phyloP scores from a whole-genome alignment of 2,329 filamentous ascomycete species.

The Aspergillus viridinutans region DNA sequence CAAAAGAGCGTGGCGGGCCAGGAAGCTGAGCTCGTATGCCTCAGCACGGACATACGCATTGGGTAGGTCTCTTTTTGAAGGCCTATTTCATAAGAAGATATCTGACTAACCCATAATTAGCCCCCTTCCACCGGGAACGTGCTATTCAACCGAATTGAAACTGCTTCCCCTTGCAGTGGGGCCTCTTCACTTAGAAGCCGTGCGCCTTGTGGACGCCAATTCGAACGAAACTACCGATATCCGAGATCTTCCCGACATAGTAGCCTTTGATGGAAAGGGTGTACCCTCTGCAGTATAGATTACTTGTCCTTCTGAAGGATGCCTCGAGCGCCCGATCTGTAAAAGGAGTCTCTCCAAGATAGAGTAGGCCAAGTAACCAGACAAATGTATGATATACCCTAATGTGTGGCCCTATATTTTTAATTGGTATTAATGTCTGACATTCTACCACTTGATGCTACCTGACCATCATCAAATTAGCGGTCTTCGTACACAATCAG shows the following conservation, averaged over 20 bases:
- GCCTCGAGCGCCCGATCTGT: background rate
- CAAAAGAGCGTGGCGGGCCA: constrained; percentile 49
- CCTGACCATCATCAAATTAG: too few relatives aligned
- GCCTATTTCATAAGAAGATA: background rate
- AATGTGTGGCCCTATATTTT: background rate
- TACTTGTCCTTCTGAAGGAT: background rate
- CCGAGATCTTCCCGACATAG: constrained; percentile 53
- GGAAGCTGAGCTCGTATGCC: constrained; percentile 50
- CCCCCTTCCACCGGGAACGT: constrained; percentile 51
- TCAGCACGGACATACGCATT: constrained; percentile 56
- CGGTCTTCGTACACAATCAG: too few relatives aligned
- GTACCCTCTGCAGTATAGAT: background rate
- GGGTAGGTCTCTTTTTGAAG: constrained; percentile 42
- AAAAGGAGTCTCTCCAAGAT: background rate
- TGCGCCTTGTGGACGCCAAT: constrained; percentile 53
- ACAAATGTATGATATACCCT: background rate
- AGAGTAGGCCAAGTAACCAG: background rate
- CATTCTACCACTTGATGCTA: too few relatives aligned
- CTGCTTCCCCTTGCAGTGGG: constrained; percentile 51
- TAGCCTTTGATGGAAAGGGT: constrained; percentile 33
- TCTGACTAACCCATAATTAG: constrained; percentile 27
- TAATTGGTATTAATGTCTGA: background rate
- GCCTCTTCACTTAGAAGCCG: constrained; percentile 48
- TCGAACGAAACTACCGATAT: constrained; percentile 55
- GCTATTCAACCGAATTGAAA: constrained; percentile 53